phyloP scores from a whole-genome alignment of 768 basidiomycete species.

The Calocera cornea region DNA sequence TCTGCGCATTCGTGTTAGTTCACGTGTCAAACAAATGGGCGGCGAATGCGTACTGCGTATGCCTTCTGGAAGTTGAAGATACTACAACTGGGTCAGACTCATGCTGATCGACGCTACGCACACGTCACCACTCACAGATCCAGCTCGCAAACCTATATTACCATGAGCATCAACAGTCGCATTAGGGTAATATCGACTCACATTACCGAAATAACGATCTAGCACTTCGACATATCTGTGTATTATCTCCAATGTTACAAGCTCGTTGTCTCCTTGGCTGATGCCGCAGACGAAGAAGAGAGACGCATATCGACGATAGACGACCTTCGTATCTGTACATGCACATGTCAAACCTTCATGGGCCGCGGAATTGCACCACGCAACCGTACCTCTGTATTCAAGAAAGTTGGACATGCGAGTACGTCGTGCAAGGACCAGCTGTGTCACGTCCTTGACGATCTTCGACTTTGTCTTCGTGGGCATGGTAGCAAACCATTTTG shows the following conservation, averaged over 20 bases:
- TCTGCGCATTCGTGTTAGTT: slow-evolving; percentile 19
- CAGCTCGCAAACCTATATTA: slow-evolving; percentile 45
- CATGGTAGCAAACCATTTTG: slow-evolving; percentile 91
- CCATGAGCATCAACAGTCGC: not conserved
- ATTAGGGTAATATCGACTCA: slow-evolving; percentile 30
- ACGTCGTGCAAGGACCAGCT: slow-evolving; percentile 74
- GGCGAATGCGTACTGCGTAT: slow-evolving; percentile 43
- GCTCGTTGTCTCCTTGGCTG: slow-evolving; percentile 73
- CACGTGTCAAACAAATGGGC: not conserved
- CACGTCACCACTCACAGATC: slow-evolving; percentile 72
- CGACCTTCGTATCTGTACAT: slow-evolving; percentile 59
- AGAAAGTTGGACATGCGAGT: slow-evolving; percentile 92
- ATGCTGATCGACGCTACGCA: not conserved
- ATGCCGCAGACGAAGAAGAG: slow-evolving; percentile 91
- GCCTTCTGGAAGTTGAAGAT: slow-evolving; percentile 99
- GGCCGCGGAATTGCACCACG: not conserved
- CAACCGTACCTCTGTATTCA: slow-evolving; percentile 76
- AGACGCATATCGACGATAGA: slow-evolving; percentile 90
- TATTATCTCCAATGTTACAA: slow-evolving; percentile 80
- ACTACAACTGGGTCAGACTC: slow-evolving; percentile 26
- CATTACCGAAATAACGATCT: slow-evolving; percentile 75
- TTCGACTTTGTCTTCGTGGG: slow-evolving; percentile 68
- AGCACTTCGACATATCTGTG: slow-evolving; percentile 91
- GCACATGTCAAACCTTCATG: not conserved
- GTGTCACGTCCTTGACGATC: slow-evolving; percentile 91